A percentile compares a stretch with the other conserved stretches of the same genome.
phyloP scores from a whole-genome alignment of 257 asterid species.

The Solanum medicagineum region DNA sequence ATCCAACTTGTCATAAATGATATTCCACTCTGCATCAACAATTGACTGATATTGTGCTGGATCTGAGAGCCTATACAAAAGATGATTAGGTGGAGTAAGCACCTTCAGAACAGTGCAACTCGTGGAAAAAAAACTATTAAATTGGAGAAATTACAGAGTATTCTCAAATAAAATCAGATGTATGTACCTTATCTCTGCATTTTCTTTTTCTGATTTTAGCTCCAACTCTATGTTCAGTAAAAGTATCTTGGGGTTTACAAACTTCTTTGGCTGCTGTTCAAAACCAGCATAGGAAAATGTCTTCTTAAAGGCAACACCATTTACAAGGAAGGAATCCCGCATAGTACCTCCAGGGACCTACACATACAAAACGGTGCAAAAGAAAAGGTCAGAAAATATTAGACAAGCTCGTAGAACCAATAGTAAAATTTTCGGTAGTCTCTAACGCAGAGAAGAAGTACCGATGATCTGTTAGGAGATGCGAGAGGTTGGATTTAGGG shows the following conservation, averaged over 20 bases:
- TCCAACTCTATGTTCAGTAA: slow-evolving; percentile 88
- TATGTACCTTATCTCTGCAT: slow-evolving; percentile 90
- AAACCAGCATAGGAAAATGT: slow-evolving; percentile 99
- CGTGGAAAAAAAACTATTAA: neutral
- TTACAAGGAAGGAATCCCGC: slow-evolving; percentile 94
- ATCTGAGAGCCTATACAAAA: slow-evolving; percentile 56
- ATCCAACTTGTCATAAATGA: slow-evolving; percentile 83
- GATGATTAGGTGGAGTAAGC: slow-evolving; percentile 4
- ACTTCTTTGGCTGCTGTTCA: slow-evolving; percentile 95
- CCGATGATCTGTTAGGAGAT: too few relatives aligned
- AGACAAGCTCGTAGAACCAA: neutral
- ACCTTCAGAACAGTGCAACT: neutral
- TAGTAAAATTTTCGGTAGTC: neutral
- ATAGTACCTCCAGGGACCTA: slow-evolving; percentile 99
- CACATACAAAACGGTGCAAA: slow-evolving; percentile 4
- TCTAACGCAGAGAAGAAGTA: neutral
- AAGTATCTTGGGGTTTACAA: slow-evolving; percentile 69
- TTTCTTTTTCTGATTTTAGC: slow-evolving; percentile 94
- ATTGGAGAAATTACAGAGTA: neutral
- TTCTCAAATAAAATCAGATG: neutral
- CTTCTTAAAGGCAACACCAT: slow-evolving; percentile 98
- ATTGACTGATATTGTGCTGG: slow-evolving; percentile 88
- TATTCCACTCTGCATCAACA: slow-evolving; percentile 96
- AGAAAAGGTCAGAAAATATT: neutral
- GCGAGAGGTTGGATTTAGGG: too few relatives aligned